Evolutionary conservation across 2,329 filamentous ascomycete genomes (phyloP).

Genomic region (Colletotrichum lupini): DNA sequence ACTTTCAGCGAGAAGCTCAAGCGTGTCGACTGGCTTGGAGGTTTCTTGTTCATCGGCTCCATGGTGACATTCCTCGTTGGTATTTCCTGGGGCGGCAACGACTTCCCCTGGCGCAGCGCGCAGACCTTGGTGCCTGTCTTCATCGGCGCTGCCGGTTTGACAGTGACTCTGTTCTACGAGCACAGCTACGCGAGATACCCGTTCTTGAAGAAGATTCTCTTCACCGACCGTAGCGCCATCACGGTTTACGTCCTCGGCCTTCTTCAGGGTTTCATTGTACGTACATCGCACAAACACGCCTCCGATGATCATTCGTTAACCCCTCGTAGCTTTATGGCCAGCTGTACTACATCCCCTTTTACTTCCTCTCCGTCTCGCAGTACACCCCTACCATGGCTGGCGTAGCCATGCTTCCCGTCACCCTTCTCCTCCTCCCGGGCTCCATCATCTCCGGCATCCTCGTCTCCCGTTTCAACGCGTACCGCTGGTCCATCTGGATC

Average conservation of each 20-base stretch:
- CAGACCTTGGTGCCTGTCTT: constrained; percentile 55
- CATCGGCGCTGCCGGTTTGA: constrained; percentile 52
- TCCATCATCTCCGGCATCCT: constrained; percentile 46
- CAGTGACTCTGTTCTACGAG: constrained; percentile 52
- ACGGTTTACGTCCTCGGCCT: constrained; percentile 45
- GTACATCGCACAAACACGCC: constrained; percentile 11
- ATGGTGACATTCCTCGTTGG: constrained; percentile 57
- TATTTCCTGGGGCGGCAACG: constrained; percentile 58
- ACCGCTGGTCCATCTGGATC: constrained; percentile 50
- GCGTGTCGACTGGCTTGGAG: constrained; percentile 59
- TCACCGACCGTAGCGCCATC: constrained; percentile 42
- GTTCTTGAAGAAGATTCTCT: constrained; percentile 45
- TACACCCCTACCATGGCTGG: constrained; percentile 47
- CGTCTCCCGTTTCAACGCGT: constrained; percentile 46
- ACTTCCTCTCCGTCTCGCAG: constrained; percentile 49
- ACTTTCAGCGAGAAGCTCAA: constrained; percentile 47
- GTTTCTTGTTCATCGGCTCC: constrained; percentile 55
- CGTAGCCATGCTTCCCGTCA: constrained; percentile 48
- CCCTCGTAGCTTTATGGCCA: constrained; percentile 41
- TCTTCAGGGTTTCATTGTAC: constrained; percentile 47
- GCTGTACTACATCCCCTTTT: constrained; percentile 50
- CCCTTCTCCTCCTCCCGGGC: constrained; percentile 43
- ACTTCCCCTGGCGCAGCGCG: constrained; percentile 53
- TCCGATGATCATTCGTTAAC: not conserved
- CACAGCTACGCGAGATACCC: constrained; percentile 43